phyloP scores from a whole-genome alignment of 1,284 basidiomycete species.

The Boletus nobilissimus region DNA sequence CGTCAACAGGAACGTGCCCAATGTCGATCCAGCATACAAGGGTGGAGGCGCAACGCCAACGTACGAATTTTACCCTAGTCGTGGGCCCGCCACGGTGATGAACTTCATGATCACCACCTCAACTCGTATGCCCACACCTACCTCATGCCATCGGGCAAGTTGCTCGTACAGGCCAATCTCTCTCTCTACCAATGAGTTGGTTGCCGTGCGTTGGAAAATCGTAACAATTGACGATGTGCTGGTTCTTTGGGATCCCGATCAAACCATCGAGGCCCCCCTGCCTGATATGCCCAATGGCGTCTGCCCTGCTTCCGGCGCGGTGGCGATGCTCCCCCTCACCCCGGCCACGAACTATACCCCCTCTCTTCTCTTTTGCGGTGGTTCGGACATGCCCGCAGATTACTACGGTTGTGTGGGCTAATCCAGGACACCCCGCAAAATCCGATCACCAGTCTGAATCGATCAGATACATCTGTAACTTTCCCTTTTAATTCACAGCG shows the following conservation, averaged over 20 bases:
- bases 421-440: no score
- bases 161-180: slow-evolving; percentile 66
- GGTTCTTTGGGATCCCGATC: slow-evolving; percentile 70
- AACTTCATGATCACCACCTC: slow-evolving; percentile 53
- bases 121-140: slow-evolving; percentile 69
- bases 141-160: slow-evolving; percentile 63
- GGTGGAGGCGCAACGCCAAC: slow-evolving; percentile 54
- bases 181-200: slow-evolving; percentile 53
- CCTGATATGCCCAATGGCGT: slow-evolving; percentile 76
- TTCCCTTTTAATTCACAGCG: no score
- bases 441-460: no score
- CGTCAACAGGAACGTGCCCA: slow-evolving; percentile 83
- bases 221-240: slow-evolving; percentile 26
- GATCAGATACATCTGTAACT: no score
- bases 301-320: slow-evolving; percentile 91
- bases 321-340: slow-evolving; percentile 90
- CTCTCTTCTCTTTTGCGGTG: slow-evolving; percentile 90
- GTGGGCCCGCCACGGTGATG: slow-evolving; percentile 55
- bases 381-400: slow-evolving; percentile 75
- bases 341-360: slow-evolving; percentile 89
- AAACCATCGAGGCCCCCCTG: slow-evolving; percentile 68
- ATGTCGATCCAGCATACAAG: slow-evolving; percentile 67
- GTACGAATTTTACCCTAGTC: slow-evolving; percentile 61
- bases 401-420: no score
- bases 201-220: neutral